phyloP scores from a whole-genome alignment of 2,329 filamentous ascomycete species.

The Venturia pyrina region DNA sequence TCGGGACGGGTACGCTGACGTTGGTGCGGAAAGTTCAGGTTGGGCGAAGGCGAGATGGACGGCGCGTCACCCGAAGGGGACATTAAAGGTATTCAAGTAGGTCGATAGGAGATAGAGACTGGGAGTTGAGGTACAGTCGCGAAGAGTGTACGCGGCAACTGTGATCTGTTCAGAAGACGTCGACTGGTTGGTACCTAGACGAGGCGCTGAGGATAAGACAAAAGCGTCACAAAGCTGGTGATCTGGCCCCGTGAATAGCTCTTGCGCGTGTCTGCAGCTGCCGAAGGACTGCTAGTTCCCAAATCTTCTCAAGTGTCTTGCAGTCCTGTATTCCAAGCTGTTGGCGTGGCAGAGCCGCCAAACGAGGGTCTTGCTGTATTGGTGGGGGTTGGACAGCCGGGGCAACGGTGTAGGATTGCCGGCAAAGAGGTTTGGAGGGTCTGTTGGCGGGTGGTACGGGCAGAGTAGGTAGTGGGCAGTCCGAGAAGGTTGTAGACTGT shows the following conservation, averaged over 20 bases:
- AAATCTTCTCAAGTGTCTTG: neutral
- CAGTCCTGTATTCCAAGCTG: neutral
- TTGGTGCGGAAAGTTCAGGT: slow-evolving; percentile 10
- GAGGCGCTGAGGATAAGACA: slow-evolving; percentile 7
- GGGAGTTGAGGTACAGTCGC: neutral
- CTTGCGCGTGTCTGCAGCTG: neutral
- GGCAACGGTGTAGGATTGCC: neutral
- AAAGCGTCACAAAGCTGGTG: slow-evolving; percentile 4
- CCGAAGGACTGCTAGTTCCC: neutral
- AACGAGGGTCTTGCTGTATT: neutral
- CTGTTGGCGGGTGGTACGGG: neutral
- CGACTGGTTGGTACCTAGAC: neutral
- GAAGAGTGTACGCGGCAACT: neutral
- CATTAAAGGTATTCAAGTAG: slow-evolving; percentile 8
- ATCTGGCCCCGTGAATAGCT: slow-evolving; percentile 5
- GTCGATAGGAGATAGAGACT: neutral
- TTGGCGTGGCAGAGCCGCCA: neutral
- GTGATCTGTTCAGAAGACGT: neutral
- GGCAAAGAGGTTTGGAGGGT: neutral
- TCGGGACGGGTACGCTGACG: slow-evolving; percentile 10
- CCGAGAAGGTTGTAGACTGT: neutral
- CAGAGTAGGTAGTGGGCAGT: neutral
- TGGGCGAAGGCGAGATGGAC: slow-evolving; percentile 6
- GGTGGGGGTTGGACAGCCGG: neutral
- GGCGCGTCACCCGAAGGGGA: slow-evolving; percentile 10